These are phyloP conservation scores for Candida sithepensis DNA, from an alignment of 805 yeast genomes.

Conservation along the genomic window DNA sequence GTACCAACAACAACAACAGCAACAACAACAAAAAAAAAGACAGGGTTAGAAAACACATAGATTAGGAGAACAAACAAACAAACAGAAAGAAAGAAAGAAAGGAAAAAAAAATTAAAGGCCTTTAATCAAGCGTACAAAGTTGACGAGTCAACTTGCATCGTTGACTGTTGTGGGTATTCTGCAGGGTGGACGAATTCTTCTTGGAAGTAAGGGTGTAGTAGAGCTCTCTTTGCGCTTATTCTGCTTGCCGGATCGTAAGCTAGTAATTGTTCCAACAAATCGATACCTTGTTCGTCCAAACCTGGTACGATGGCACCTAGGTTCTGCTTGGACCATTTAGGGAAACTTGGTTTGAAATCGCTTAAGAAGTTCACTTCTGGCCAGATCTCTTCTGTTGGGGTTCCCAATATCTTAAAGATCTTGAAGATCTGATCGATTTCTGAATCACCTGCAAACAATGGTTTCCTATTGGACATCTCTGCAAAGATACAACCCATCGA, in stretches of 20 bases:
- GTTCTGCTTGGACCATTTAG: slow-evolving; percentile 78
- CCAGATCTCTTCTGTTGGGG: slow-evolving; percentile 92
- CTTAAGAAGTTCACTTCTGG: slow-evolving; percentile 90
- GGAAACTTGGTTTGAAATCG: slow-evolving; percentile 90
- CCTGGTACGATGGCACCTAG: slow-evolving; percentile 71
- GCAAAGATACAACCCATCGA: slow-evolving; percentile 97
- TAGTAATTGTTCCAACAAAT: slow-evolving; percentile 72
- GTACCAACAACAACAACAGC: not conserved
- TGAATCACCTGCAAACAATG: slow-evolving; percentile 94
- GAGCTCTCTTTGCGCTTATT: slow-evolving; percentile 91
- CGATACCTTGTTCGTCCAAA: slow-evolving; percentile 79
- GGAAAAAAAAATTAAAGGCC: no score
- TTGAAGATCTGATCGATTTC: slow-evolving; percentile 96
- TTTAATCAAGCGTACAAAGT: slow-evolving; percentile 26
- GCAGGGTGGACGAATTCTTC: slow-evolving; percentile 37
- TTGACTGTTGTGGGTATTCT: slow-evolving; percentile 32
- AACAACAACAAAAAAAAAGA: not conserved
- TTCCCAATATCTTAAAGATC: slow-evolving; percentile 88
- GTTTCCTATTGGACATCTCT: slow-evolving; percentile 94
- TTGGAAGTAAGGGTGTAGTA: slow-evolving; percentile 81
- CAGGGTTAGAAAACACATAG: not conserved
- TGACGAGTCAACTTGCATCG: slow-evolving; percentile 35
- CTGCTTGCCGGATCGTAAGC: slow-evolving; percentile 92
- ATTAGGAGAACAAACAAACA: not conserved
- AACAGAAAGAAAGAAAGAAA: no score